Evolutionary conservation across 306 rosid genomes (phyloP).

Genomic region (Vachellia collinsii): DNA sequence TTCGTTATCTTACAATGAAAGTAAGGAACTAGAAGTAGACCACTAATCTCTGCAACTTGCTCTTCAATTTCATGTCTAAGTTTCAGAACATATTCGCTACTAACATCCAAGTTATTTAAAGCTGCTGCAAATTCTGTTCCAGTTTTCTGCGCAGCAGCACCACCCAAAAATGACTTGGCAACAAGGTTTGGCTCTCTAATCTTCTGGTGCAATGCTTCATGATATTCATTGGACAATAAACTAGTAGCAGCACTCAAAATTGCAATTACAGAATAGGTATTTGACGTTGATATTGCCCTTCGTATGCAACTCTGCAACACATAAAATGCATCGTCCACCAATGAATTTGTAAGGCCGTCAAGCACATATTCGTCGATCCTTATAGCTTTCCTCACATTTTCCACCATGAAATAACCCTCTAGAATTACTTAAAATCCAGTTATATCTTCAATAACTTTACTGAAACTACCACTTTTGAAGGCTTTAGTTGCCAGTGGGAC

Average conservation of each 20-base stretch:
- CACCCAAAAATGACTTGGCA: slow-evolving; percentile 87
- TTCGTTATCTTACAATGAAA: slow-evolving; percentile 15
- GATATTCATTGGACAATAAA: slow-evolving; percentile 81
- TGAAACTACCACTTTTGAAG: slow-evolving; percentile 63
- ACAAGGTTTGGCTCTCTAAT: slow-evolving; percentile 89
- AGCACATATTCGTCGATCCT: slow-evolving; percentile 70
- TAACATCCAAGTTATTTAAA: slow-evolving; percentile 88
- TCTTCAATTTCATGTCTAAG: slow-evolving; percentile 94
- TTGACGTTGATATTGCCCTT: slow-evolving; percentile 84
- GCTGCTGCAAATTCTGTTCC: slow-evolving; percentile 89
- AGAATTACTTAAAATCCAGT: slow-evolving; percentile 79
- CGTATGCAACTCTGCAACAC: slow-evolving; percentile 89
- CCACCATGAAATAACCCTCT: slow-evolving; percentile 76
- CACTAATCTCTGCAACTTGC: slow-evolving; percentile 83
- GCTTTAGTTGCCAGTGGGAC: slow-evolving; percentile 70
- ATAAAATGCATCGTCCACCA: slow-evolving; percentile 96
- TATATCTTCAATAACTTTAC: slow-evolving; percentile 73
- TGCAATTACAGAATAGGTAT: slow-evolving; percentile 84
- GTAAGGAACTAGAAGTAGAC: slow-evolving; percentile 27
- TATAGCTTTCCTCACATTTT: slow-evolving; percentile 72
- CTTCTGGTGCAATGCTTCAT: slow-evolving; percentile 84
- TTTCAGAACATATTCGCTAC: slow-evolving; percentile 84
- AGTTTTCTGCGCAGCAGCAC: slow-evolving; percentile 80
- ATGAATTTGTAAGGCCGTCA: slow-evolving; percentile 89
- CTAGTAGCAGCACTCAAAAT: slow-evolving; percentile 86